A percentile compares a stretch with the other conserved stretches of the same genome.
Conservation (phyloP, 495 filamentous ascomycete species). For the Terfezia claveryi region DNA sequence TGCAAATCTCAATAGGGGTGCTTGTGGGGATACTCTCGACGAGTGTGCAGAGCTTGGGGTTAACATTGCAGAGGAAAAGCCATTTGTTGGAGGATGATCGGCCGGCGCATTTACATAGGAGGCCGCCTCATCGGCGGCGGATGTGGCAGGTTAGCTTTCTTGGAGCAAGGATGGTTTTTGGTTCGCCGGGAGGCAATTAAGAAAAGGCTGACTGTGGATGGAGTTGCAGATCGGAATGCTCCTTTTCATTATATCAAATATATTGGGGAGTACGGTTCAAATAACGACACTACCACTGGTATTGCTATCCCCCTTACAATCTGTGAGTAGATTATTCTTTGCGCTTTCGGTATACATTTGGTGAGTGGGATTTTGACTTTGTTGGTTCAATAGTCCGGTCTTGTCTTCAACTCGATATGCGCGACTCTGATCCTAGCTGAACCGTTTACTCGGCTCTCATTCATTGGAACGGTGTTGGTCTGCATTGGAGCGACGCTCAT, state of each 20-base stretch:
- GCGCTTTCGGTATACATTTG: not conserved
- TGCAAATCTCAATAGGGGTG: constrained; percentile 81
- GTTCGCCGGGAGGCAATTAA: too few relatives aligned
- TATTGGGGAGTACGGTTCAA: constrained; percentile 87
- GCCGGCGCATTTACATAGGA: constrained; percentile 42
- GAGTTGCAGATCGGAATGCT: constrained; percentile 52
- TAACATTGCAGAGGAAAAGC: constrained; percentile 97
- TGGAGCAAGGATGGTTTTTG: too few relatives aligned
- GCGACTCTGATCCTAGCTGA: constrained; percentile 83
- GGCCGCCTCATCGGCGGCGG: constrained; percentile 74
- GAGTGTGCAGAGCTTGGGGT: constrained; percentile 76
- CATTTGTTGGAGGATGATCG: constrained; percentile 86
- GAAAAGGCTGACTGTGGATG: not conserved
- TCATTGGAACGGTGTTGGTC: constrained; percentile 73
- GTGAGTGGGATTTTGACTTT: constrained; percentile 9
- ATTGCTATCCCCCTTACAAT: constrained; percentile 85
- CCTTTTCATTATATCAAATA: constrained; percentile 88
- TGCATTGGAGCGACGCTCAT: constrained; percentile 72
- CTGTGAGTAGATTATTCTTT: constrained; percentile 26
- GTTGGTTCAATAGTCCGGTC: constrained; percentile 33
- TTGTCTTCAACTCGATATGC: constrained; percentile 97
- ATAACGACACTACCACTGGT: constrained; percentile 92
- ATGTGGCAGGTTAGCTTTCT: constrained; percentile 55
- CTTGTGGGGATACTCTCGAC: constrained; percentile 82
- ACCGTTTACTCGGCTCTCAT: constrained; percentile 78